Base-by-base conservation (phyloP, 75 land plant species). In the Selaginella moellendorffii region DNA sequence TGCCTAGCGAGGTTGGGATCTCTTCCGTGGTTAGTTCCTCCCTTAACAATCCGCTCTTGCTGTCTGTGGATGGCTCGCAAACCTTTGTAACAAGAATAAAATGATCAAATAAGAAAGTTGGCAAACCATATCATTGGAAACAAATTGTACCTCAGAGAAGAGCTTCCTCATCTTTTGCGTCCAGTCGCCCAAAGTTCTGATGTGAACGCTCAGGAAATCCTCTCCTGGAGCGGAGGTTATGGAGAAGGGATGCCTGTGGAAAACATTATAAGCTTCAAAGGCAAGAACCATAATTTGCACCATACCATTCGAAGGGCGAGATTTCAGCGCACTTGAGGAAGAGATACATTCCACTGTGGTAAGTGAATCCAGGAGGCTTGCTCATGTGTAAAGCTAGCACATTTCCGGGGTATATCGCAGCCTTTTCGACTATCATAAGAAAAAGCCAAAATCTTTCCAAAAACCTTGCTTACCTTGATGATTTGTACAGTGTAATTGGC, bases 161-260 rank as follows among this genome's bases (percentile, higher is more conserved):
- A 56, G 19, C 8, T 19, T 56, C 59, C n/a, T 24, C 21, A 56
- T 24, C n/a, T 56, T 24, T n/a, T 24, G 19, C n/a, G 59, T 56
- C 59, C 59, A 56, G n/a, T 56, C 59, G 5, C 59, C 59, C 2
- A 21, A 19, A 9, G 25, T 56, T 19, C 59, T 56, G 24, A 56
- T 56, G 21, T 56, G 59, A 21, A 56, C 59, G n/a, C 59, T 56
- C 19, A 56, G n/a, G 24, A 8, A 56, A 5, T 56, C 59, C 5
- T 56, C 59, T 56, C 59, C 23, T 56, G 59, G 59, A 8, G 59
- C 59, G 2, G 59, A 56, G 5, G 59, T 56, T 2, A 56, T 56
- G 5, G 59, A 56, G 21, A 56, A 56, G 8, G 59, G 59, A 56
- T 56, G 59, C 59, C 59, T 56, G 24, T 10, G 59, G 5, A 56